A percentile compares a stretch with the other conserved stretches of the same genome.
Evolutionary conservation across 208 protist species (phyloP).

Genomic region (Wallacemonas collosoma): DNA sequence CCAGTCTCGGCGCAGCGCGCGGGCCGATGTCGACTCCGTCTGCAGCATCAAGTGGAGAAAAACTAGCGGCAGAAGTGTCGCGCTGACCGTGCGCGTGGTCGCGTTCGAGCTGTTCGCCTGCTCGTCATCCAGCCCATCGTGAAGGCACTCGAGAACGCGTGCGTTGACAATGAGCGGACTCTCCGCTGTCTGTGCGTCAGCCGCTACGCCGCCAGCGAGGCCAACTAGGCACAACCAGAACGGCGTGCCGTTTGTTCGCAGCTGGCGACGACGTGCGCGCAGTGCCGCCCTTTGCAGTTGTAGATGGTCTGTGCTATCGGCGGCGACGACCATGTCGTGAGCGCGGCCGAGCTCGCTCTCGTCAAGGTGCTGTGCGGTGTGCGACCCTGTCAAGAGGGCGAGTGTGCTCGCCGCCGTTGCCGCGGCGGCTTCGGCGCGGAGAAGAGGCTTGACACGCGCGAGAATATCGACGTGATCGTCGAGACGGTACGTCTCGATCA

Average conservation of each 20-base stretch:
- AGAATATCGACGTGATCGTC: conserved; percentile 27
- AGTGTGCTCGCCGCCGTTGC: not conserved
- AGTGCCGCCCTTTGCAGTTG: not conserved
- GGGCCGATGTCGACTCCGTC: conserved; percentile 48
- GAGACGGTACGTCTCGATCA: conserved; percentile 51
- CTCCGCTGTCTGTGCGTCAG: not conserved
- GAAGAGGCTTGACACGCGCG: conserved; percentile 28
- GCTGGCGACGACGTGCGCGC: conserved; percentile 9
- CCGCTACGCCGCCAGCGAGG: not conserved
- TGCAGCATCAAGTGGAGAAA: conserved; percentile 63
- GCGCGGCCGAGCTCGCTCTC: too few species aligned
- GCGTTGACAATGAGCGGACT: not conserved
- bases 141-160: not conserved
- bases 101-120: too few species aligned
- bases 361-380: too few species aligned
- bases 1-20: conserved; percentile 40
- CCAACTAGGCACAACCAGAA: conserved; percentile 2
- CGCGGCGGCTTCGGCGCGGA: conserved; percentile 23
- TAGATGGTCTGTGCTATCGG: too few species aligned
- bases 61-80: conserved; percentile 42
- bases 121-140: not conserved
- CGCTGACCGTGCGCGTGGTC: conserved; percentile 17
- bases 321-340: not conserved
- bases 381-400: too few species aligned
- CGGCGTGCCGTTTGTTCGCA: not conserved